phyloP scores from a whole-genome alignment of 768 basidiomycete genomes.

The Panaeolus papilionaceus region DNA sequence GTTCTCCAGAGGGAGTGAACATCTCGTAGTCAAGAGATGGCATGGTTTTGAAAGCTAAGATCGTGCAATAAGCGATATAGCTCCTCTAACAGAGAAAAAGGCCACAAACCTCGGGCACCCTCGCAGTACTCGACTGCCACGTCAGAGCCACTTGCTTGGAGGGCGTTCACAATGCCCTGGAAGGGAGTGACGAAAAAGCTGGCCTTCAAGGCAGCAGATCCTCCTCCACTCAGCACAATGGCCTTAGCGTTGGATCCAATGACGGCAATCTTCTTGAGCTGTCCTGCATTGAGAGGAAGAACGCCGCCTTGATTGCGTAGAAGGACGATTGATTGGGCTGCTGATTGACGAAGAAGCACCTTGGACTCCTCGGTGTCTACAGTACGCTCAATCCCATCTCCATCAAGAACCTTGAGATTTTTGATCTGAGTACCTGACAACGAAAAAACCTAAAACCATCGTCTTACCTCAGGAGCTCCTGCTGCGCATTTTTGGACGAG shows the following conservation, averaged over 20 bases:
- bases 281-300: slow-evolving; percentile 56
- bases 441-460: neutral
- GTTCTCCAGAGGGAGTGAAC: slow-evolving; percentile 60
- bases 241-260: slow-evolving; percentile 78
- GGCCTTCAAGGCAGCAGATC: slow-evolving; percentile 74
- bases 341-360: slow-evolving; percentile 68
- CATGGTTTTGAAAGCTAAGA: slow-evolving; percentile 63
- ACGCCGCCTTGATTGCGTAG: slow-evolving; percentile 69
- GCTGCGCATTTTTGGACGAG: slow-evolving; percentile 73
- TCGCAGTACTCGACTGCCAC: slow-evolving; percentile 70
- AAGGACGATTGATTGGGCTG: slow-evolving; percentile 74
- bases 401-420: slow-evolving; percentile 61
- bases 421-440: neutral
- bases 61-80: slow-evolving; percentile 5
- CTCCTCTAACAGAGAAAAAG: neutral
- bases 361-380: slow-evolving; percentile 67
- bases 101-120: slow-evolving; percentile 64
- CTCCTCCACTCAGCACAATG: slow-evolving; percentile 67
- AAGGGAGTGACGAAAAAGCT: slow-evolving; percentile 81
- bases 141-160: slow-evolving; percentile 45
- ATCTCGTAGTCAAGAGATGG: slow-evolving; percentile 76
- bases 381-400: slow-evolving; percentile 71
- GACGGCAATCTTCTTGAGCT: slow-evolving; percentile 73
- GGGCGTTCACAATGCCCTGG: slow-evolving; percentile 71
- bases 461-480: slow-evolving; percentile 64